Conservation (phyloP, 2,329 filamentous ascomycete genomes). For the Cladophialophora immunda region DNA sequence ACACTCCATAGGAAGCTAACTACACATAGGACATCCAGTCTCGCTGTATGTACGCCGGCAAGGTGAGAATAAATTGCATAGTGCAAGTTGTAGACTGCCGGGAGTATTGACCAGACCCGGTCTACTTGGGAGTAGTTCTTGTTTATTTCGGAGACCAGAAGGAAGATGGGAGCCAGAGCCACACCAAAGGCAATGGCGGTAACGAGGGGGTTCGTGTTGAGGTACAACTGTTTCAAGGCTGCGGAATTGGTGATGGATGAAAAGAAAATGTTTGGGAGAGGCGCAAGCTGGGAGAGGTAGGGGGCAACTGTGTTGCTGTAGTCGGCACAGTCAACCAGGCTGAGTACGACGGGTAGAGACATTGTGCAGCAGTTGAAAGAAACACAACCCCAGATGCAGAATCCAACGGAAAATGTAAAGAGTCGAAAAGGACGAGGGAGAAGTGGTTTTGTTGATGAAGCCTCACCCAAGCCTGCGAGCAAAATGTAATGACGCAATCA, state of each 20-base stretch:
- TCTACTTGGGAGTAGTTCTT: constrained; percentile 98
- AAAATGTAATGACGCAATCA: constrained; percentile 3
- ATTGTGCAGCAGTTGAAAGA: constrained; percentile 52
- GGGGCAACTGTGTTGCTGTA: constrained; percentile 78
- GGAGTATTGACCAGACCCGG: constrained; percentile 88
- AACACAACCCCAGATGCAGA: not conserved
- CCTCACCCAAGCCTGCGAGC: not conserved
- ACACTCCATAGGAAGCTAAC: constrained; percentile 83
- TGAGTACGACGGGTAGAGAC: constrained; percentile 76
- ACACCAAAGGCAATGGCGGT: constrained; percentile 76
- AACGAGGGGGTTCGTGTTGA: constrained; percentile 85
- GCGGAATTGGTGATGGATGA: constrained; percentile 68
- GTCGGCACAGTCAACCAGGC: constrained; percentile 77
- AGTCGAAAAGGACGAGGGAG: not conserved
- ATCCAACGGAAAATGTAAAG: not conserved
- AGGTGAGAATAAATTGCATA: constrained; percentile 83
- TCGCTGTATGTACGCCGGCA: constrained; percentile 72
- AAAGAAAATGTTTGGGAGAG: constrained; percentile 72
- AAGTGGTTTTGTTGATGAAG: not conserved
- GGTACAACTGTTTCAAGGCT: constrained; percentile 75
- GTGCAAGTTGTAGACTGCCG: constrained; percentile 85
- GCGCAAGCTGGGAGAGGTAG: constrained; percentile 73
- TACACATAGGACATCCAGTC: constrained; percentile 75
- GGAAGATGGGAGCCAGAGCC: constrained; percentile 73
- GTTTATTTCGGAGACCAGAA: constrained; percentile 83